Evolutionary conservation across 179 eudicot species (phyloP).

Genomic region (Beta lomatogona): DNA sequence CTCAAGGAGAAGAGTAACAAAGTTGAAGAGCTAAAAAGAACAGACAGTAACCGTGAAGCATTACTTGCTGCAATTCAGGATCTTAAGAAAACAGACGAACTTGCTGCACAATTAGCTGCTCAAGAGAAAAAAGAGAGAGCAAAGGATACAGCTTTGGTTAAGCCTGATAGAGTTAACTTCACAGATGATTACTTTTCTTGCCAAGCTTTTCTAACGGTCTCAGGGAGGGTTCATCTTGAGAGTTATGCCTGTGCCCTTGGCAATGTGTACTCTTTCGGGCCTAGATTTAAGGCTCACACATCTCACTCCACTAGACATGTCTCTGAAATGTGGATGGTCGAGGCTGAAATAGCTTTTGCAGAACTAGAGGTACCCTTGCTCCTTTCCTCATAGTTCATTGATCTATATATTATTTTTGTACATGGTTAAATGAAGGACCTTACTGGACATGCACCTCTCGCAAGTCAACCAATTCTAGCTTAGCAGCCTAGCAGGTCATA

Average conservation of each 20-base stretch:
- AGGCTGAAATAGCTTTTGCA: conserved; percentile 88
- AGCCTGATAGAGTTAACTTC: conserved; percentile 32
- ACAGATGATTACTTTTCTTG: conserved; percentile 66
- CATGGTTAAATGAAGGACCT: too few species aligned
- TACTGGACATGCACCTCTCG: too few species aligned
- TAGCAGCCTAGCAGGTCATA: too few species aligned
- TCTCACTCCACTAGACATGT: conserved; percentile 54
- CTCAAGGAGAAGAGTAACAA: conserved; percentile 55
- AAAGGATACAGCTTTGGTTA: conserved; percentile 27
- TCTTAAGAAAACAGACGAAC: conserved; percentile 58
- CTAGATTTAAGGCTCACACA: conserved; percentile 64
- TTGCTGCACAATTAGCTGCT: conserved; percentile 53
- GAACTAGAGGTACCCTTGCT: conserved; percentile 58
- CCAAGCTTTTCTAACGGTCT: conserved; percentile 61
- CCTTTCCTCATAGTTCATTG: not conserved
- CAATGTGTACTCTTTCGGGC: conserved; percentile 90
- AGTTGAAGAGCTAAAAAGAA: conserved; percentile 65
- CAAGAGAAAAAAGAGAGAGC: conserved; percentile 46
- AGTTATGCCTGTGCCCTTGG: conserved; percentile 91
- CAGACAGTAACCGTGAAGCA: conserved; percentile 72
- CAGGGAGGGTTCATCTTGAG: conserved; percentile 90
- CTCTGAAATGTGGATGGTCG: conserved; percentile 91
- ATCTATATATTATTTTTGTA: too few species aligned
- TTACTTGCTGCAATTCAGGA: conserved; percentile 65
- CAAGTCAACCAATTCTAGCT: too few species aligned